These are phyloP conservation scores for Paecilomyces fulvus DNA, from an alignment of 2,329 filamentous ascomycete species.

Conservation along the genomic window DNA sequence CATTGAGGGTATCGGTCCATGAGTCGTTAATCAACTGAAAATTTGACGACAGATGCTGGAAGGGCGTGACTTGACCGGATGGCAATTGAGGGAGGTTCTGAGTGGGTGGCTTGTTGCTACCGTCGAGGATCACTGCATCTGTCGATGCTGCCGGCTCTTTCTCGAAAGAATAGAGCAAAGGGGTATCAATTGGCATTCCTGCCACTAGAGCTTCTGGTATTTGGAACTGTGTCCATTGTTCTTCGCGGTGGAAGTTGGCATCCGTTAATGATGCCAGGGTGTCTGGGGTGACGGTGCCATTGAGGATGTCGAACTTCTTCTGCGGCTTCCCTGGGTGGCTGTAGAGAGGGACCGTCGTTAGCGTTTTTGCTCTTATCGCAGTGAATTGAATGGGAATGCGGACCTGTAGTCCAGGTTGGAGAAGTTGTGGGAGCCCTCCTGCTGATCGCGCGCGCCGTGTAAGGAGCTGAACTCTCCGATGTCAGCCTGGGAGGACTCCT, in stretches of 20 bases:
- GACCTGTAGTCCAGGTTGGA: background rate
- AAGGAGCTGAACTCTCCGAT: slow-evolving; percentile 24
- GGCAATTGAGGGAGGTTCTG: slow-evolving; percentile 21
- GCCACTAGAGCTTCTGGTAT: slow-evolving; percentile 24
- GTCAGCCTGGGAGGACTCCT: slow-evolving; percentile 21
- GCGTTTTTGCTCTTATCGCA: background rate
- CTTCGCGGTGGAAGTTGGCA: slow-evolving; percentile 29
- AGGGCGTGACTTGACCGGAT: slow-evolving; percentile 16
- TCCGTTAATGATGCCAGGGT: slow-evolving; percentile 29
- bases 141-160: slow-evolving; percentile 19
- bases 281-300: slow-evolving; percentile 28
- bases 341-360: slow-evolving; percentile 4
- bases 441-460: slow-evolving; percentile 15
- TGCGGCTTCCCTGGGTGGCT: slow-evolving; percentile 25
- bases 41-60: slow-evolving; percentile 3
- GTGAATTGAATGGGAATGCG: background rate
- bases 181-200: slow-evolving; percentile 23
- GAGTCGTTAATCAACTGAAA: slow-evolving; percentile 2
- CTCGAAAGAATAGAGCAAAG: slow-evolving; percentile 24
- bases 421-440: background rate
- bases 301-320: slow-evolving; percentile 23
- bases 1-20: slow-evolving; percentile 5
- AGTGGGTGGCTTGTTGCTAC: slow-evolving; percentile 20
- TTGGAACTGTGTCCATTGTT: slow-evolving; percentile 30
- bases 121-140: slow-evolving; percentile 29